Percentiles rank a stretch among this genome's conserved stretches.
These are phyloP conservation scores for Cercospora zeina DNA, from an alignment of 2,329 filamentous ascomycete genomes.

Conservation along the genomic window DNA sequence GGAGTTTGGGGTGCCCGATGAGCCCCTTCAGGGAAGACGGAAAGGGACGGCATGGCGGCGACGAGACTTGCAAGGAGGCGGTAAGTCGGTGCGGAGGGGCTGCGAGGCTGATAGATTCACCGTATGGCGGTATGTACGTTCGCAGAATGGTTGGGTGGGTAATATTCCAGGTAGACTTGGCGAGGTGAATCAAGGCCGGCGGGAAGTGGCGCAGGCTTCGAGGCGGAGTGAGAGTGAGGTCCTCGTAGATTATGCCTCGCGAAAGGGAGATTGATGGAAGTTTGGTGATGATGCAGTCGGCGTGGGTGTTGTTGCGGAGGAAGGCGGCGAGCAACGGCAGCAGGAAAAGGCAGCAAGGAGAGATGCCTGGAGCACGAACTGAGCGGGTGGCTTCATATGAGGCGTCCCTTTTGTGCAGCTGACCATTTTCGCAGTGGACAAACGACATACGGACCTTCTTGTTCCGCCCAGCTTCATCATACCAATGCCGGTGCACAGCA, in stretches of 20 bases:
- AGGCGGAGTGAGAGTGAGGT: neutral
- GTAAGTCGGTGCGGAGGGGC: neutral
- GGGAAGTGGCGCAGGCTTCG: neutral
- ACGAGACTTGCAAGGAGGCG: neutral
- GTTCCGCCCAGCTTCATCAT: neutral
- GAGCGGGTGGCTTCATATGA: no score
- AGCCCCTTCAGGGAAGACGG: neutral
- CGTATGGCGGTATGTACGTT: neutral
- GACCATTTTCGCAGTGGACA: neutral
- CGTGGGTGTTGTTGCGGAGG: neutral
- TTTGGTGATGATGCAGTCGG: neutral
- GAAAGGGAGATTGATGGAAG: neutral
- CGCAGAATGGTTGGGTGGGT: neutral
- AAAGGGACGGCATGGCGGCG: constrained; percentile 5
- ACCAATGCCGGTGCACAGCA: no score
- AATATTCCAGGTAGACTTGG: neutral
- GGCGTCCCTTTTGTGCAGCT: neutral
- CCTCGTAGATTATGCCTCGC: neutral
- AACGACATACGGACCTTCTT: neutral
- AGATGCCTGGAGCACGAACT: neutral
- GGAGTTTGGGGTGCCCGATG: neutral
- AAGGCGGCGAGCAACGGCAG: neutral
- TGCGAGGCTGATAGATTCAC: neutral
- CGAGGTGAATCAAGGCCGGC: neutral
- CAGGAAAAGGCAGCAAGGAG: neutral